Evolutionary conservation across 164 flowering plant species (phyloP), one percentile per base, ranked within the genome.

Genomic region (Cinnamomum micranthum): DNA sequence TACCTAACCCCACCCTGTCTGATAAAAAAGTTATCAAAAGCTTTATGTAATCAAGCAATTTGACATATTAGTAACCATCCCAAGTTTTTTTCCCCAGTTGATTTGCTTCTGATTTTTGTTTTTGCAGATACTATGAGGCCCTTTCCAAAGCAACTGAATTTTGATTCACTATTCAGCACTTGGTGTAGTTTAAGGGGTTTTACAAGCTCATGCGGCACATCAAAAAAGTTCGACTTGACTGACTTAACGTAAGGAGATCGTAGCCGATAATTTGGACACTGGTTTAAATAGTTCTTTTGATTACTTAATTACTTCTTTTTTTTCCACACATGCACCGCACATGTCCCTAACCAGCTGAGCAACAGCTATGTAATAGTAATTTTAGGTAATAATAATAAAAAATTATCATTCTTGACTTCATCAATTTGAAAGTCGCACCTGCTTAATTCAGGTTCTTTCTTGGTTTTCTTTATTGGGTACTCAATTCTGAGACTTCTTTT

Each of bases 231-330:
- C 78, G 93, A 94, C 79, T 87, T 87, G 72, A 87, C 88, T 6
- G 98, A 94, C 76, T 83, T 91, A 62, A 92, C 95, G 98, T 91
- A 93, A 90, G 96, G 76, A 75, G 1, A 28, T 33, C 17, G 17
- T 10, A 5, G 28, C 12, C 6, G 23, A 28, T 28, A 64, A 64
- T 64, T 25, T 64, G 24, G 67, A 24, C 28, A 64, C 12, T 6
- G 24, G 23, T 64, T 11, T 6, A 7, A 11, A 2, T 24, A 64
- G 5, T 64, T 64, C 67, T 64, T 64, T 6, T 22, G 24, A 64
- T 64, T 22, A 22, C 67, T n/a, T 64, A 24, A 64, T 64, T 23
- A 64, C 9, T 24, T 20, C 27, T 63, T 64, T 9, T 71, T 27
- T 71, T 28, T 6, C 5, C 3, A 4, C 6, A 24, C 11, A 28